phyloP scores from a whole-genome alignment of 1,139 yeast species.

The Yamadazyma taylorii region DNA sequence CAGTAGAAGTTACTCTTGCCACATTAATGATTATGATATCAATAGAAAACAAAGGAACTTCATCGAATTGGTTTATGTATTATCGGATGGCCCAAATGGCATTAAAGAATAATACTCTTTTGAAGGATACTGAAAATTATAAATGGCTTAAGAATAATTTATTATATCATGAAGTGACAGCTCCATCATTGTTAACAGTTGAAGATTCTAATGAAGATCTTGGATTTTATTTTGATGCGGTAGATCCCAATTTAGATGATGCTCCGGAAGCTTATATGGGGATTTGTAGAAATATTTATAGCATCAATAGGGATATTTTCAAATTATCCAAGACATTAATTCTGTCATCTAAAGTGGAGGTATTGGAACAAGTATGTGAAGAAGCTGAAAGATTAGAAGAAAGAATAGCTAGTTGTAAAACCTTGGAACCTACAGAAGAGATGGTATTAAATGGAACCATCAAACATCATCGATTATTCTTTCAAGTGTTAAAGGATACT shows the following conservation, averaged over 20 bases:
- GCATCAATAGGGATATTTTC: slow-evolving; percentile 7
- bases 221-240: slow-evolving; percentile 3
- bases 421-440: slow-evolving; percentile 8
- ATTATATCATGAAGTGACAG: slow-evolving; percentile 11
- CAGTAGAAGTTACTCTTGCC: slow-evolving; percentile 10
- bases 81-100: slow-evolving; percentile 10
- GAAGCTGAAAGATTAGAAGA: slow-evolving; percentile 8
- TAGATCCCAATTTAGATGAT: slow-evolving; percentile 5
- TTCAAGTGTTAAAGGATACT: slow-evolving; percentile 7
- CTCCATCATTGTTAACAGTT: slow-evolving; percentile 8
- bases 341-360: not conserved
- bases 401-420: slow-evolving; percentile 6
- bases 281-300: slow-evolving; percentile 9
- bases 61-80: slow-evolving; percentile 10
- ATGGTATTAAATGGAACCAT: slow-evolving; percentile 5
- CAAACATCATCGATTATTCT: slow-evolving; percentile 7
- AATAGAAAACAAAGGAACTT: slow-evolving; percentile 9
- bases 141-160: slow-evolving; percentile 10
- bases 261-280: slow-evolving; percentile 13
- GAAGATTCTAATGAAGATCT: slow-evolving; percentile 5
- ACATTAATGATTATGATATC: slow-evolving; percentile 11
- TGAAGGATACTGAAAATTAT: slow-evolving; percentile 3
- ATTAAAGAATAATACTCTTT: not conserved
- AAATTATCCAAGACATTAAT: slow-evolving; percentile 5
- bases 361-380: slow-evolving; percentile 6